These are phyloP conservation scores for Dianthus caryophyllus DNA, from an alignment of 148 eudicot genomes.

Conservation along the genomic window DNA sequence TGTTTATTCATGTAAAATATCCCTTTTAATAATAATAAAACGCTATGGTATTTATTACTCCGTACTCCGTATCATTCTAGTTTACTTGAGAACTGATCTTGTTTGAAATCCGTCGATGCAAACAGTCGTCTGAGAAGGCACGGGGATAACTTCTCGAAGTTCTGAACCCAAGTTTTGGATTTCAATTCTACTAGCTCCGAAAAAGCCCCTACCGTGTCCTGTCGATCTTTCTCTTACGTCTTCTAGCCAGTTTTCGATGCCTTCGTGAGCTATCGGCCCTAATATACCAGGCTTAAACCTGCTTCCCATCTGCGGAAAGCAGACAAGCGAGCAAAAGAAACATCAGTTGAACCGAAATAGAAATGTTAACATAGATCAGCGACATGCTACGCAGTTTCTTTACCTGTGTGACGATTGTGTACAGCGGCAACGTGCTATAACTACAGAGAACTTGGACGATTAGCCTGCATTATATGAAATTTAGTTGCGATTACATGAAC, in stretches of 20 bases:
- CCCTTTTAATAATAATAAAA: no score
- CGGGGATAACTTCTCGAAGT: constrained; percentile 14
- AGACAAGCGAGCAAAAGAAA: not conserved
- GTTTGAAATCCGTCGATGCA: constrained; percentile 18
- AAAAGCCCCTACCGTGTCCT: constrained; percentile 22
- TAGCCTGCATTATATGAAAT: constrained; percentile 37
- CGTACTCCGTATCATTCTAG: no score
- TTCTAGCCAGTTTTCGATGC: constrained; percentile 32
- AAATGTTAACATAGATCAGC: not conserved
- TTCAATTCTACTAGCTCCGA: constrained; percentile 18
- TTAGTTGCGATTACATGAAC: no score
- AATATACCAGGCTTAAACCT: constrained; percentile 50
- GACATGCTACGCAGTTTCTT: constrained; percentile 15
- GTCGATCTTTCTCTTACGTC: constrained; percentile 14
- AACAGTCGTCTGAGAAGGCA: constrained; percentile 13
- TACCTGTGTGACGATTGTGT: constrained; percentile 92
- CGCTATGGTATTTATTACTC: no score
- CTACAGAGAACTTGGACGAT: constrained; percentile 87
- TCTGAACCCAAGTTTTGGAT: constrained; percentile 26
- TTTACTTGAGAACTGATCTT: not conserved
- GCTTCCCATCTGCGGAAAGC: constrained; percentile 62
- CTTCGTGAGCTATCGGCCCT: constrained; percentile 14
- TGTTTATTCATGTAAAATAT: no score
- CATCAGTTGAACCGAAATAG: not conserved
- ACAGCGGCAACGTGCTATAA: constrained; percentile 84